Conservation (phyloP, 176 grass and related monocot genomes). For the Cenchrus americanus region DNA sequence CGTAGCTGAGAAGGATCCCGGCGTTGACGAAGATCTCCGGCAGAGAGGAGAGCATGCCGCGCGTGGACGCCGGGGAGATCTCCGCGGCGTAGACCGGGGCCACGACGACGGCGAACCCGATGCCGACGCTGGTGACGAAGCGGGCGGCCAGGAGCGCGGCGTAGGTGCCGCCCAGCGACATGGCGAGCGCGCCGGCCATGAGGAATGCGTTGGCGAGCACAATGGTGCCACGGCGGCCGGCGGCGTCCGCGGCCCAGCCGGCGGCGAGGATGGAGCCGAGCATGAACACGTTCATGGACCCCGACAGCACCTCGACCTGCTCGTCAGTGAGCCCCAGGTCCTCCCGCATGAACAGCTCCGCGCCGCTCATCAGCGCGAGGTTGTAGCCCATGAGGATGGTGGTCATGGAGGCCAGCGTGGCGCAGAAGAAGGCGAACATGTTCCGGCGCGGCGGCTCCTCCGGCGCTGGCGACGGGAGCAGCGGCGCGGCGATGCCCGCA, state of each 20-base stretch:
- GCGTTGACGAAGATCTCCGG: neutral
- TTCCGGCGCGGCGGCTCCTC: neutral
- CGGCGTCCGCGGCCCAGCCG: conserved; percentile 41
- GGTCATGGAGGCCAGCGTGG: conserved; percentile 49
- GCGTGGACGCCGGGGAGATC: neutral
- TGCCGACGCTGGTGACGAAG: neutral
- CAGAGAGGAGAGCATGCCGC: neutral
- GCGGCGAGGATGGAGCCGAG: conserved; percentile 48
- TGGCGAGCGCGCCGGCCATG: neutral
- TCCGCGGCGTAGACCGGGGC: neutral
- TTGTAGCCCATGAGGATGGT: conserved; percentile 52
- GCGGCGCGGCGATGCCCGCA: neutral
- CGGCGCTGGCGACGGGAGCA: neutral
- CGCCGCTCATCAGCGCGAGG: conserved; percentile 52
- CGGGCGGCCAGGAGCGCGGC: neutral
- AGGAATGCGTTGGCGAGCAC: neutral
- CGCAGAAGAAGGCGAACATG: conserved; percentile 34
- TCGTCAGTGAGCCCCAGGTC: conserved; percentile 39
- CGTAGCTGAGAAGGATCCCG: neutral
- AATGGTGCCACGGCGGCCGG: neutral
- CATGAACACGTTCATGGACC: conserved; percentile 46
- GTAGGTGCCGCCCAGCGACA: neutral
- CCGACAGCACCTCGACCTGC: conserved; percentile 44
- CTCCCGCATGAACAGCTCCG: conserved; percentile 59
- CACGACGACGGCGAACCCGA: neutral